Conservation (phyloP, 805 yeast genomes). For the Zygoascus flipseniorum region DNA sequence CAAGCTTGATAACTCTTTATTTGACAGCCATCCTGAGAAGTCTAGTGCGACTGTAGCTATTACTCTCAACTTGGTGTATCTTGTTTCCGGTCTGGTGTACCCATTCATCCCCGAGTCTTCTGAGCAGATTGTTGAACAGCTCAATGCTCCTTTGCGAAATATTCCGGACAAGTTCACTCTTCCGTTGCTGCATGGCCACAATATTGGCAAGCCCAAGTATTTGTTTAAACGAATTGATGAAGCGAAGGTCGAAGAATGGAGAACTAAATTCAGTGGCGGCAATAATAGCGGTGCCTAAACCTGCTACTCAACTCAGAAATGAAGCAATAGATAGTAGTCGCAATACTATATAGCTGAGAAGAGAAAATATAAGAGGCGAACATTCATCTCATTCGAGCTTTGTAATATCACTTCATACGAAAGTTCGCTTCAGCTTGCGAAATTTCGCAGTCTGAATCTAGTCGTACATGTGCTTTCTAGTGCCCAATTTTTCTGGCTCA, state of each 20-base stretch:
- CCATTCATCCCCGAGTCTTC: conserved; percentile 91
- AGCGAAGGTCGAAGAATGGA: conserved; percentile 79
- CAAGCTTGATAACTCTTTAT: conserved; percentile 83
- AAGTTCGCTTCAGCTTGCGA: too few relatives aligned
- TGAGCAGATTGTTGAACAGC: conserved; percentile 59
- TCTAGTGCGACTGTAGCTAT: conserved; percentile 90
- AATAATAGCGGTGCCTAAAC: not conserved
- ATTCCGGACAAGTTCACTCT: conserved; percentile 71
- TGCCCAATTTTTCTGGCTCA: too few relatives aligned
- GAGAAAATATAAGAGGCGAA: too few relatives aligned
- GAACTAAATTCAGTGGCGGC: conserved; percentile 71
- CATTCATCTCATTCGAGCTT: too few relatives aligned
- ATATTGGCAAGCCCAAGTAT: conserved; percentile 84
- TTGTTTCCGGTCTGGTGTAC: conserved; percentile 69
- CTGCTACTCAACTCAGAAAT: too few relatives aligned
- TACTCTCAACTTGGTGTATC: conserved; percentile 79
- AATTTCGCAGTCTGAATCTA: too few relatives aligned
- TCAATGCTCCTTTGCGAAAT: conserved; percentile 71
- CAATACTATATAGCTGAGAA: too few relatives aligned
- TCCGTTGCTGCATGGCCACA: conserved; percentile 69
- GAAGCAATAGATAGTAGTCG: too few relatives aligned
- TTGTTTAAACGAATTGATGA: conserved; percentile 89
- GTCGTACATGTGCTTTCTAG: too few relatives aligned
- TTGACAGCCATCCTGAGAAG: conserved; percentile 62
- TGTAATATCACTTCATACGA: too few relatives aligned